Evolutionary conservation across 2,329 filamentous ascomycete species (phyloP).

Genomic region (Balansia obtecta): DNA sequence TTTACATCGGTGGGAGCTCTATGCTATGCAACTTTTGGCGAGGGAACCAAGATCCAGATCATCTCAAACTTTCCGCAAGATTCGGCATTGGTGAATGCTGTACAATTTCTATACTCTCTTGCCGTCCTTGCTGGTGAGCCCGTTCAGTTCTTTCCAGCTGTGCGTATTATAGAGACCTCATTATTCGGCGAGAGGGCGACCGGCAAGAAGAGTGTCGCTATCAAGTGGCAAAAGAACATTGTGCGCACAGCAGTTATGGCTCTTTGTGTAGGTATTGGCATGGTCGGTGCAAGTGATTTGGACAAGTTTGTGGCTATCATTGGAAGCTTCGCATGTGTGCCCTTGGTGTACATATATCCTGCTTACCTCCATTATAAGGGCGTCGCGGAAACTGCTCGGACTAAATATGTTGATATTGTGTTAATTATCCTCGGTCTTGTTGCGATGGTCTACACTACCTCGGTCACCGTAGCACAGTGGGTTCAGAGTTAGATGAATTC

Average conservation of each 20-base stretch:
- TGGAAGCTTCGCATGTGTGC: slow-evolving; percentile 61
- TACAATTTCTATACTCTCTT: slow-evolving; percentile 62
- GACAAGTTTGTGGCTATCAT: slow-evolving; percentile 67
- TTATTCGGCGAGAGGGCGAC: slow-evolving; percentile 53
- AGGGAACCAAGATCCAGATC: slow-evolving; percentile 56
- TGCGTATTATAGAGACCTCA: slow-evolving; percentile 57
- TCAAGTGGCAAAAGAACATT: slow-evolving; percentile 68
- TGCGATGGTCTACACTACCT: slow-evolving; percentile 61
- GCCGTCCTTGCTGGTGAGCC: slow-evolving; percentile 63
- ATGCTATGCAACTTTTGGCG: slow-evolving; percentile 63
- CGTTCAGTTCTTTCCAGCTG: slow-evolving; percentile 62
- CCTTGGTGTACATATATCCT: slow-evolving; percentile 67
- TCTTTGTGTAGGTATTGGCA: slow-evolving; percentile 47
- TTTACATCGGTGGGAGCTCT: slow-evolving; percentile 62
- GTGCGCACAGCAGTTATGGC: slow-evolving; percentile 46
- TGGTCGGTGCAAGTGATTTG: slow-evolving; percentile 53
- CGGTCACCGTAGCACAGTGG: slow-evolving; percentile 39
- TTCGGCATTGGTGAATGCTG: slow-evolving; percentile 60
- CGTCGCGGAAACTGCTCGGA: slow-evolving; percentile 42
- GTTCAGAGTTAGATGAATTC: slow-evolving; percentile 7
- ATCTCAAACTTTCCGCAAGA: slow-evolving; percentile 65
- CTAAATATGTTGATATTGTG: slow-evolving; percentile 45
- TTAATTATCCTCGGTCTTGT: slow-evolving; percentile 51
- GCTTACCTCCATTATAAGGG: slow-evolving; percentile 58
- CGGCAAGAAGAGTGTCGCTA: slow-evolving; percentile 49